A percentile compares a stretch with the other conserved stretches of the same genome.
Conservation (phyloP, 106 monocot species). For the Agapanthus africanus region DNA sequence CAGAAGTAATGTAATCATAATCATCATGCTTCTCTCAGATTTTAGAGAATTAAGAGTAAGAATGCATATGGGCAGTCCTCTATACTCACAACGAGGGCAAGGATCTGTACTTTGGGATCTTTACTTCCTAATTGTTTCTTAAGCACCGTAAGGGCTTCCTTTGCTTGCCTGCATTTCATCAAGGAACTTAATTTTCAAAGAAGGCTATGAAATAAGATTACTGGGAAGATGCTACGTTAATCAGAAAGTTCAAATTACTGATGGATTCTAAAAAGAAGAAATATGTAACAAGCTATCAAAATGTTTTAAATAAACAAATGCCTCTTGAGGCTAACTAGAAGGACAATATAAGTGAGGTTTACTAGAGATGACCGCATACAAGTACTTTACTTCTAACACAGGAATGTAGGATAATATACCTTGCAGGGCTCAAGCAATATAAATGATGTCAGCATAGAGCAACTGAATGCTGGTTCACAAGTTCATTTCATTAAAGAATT, state of each 20-base stretch:
- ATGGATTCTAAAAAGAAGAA: not conserved
- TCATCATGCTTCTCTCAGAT: not conserved
- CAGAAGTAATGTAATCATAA: not conserved
- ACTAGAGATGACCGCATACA: not conserved
- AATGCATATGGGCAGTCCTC: not conserved
- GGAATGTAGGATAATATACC: not conserved
- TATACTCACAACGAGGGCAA: conserved; percentile 83
- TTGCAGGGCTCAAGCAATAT: not conserved
- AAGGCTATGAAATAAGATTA: conserved; percentile 15
- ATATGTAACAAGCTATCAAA: not conserved
- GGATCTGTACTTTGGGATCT: conserved; percentile 82
- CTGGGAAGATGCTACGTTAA: not conserved
- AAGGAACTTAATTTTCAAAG: conserved; percentile 32
- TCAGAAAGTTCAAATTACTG: not conserved
- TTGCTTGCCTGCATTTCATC: conserved; percentile 74
- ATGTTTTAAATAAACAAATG: not conserved
- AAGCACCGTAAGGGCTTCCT: conserved; percentile 81
- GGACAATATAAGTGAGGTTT: not conserved
- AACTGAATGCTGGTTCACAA: not conserved
- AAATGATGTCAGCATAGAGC: not conserved
- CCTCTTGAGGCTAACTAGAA: not conserved
- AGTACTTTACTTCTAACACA: not conserved
- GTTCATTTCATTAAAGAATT: too few relatives aligned
- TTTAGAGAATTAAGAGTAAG: not conserved
- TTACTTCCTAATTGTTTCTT: conserved; percentile 90